Evolutionary conservation across 345 rosid species (phyloP).

Genomic region (Populus euphratica): DNA sequence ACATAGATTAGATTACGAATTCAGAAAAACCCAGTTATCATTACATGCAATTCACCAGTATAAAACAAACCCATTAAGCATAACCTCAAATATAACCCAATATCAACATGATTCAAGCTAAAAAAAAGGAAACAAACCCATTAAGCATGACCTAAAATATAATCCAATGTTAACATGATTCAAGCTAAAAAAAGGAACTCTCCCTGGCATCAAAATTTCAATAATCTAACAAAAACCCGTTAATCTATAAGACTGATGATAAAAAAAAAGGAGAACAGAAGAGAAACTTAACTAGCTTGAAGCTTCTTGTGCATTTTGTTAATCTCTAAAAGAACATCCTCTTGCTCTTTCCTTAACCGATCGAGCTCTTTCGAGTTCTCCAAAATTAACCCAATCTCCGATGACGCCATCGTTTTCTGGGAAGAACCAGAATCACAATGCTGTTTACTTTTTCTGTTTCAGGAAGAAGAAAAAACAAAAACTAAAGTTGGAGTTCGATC

Average conservation of each 20-base stretch:
- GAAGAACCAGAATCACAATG: background rate
- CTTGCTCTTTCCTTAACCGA: conserved; percentile 76
- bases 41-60: background rate
- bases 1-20: background rate
- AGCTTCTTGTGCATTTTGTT: conserved; percentile 87
- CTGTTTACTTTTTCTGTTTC: background rate
- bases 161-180: background rate
- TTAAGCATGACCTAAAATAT: background rate
- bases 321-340: conserved; percentile 59
- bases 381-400: conserved; percentile 61
- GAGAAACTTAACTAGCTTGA: conserved; percentile 45
- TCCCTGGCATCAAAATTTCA: background rate
- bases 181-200: background rate
- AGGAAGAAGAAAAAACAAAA: background rate
- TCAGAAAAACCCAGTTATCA: background rate
- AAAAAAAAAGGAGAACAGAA: background rate
- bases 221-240: conserved; percentile 19
- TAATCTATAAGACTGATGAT: background rate
- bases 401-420: conserved; percentile 44
- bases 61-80: background rate
- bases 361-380: conserved; percentile 81
- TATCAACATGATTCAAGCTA: background rate
- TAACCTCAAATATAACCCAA: background rate
- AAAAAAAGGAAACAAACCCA: background rate
- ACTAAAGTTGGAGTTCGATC: background rate